Conservation (phyloP, 768 basidiomycete species). For the Macrolepiota fuliginosa region DNA sequence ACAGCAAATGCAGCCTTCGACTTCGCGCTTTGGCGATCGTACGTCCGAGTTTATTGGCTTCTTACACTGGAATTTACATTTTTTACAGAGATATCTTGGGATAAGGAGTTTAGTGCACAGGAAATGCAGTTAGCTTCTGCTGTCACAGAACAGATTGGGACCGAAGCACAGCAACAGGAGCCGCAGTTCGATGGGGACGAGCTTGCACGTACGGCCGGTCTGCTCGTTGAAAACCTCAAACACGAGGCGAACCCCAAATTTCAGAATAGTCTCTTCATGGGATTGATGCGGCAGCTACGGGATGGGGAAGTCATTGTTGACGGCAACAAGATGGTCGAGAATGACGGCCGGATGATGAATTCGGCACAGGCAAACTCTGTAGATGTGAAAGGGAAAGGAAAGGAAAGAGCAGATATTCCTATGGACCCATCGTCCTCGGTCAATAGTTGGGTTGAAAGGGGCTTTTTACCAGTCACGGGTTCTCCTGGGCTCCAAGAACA, state of each 20-base stretch:
- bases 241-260: conserved; percentile 83
- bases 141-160: conserved; percentile 20
- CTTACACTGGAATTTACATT: neutral
- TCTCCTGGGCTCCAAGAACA: conserved; percentile 7
- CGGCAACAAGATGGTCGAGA: conserved; percentile 74
- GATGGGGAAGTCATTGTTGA: conserved; percentile 78
- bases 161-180: conserved; percentile 15
- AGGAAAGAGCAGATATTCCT: conserved; percentile 25
- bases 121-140: conserved; percentile 37
- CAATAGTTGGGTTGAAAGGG: neutral
- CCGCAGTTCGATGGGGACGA: conserved; percentile 52
- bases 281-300: conserved; percentile 80
- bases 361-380: conserved; percentile 15
- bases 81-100: conserved; percentile 50
- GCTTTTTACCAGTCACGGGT: neutral
- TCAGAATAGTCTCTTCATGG: conserved; percentile 79
- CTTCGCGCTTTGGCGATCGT: conserved; percentile 36
- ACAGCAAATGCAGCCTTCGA: conserved; percentile 15
- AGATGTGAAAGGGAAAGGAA: conserved; percentile 72
- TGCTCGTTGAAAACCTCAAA: conserved; percentile 72
- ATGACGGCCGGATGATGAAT: conserved; percentile 30
- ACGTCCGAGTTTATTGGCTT: conserved; percentile 19
- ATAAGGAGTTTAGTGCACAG: conserved; percentile 61
- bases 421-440: conserved; percentile 20
- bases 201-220: conserved; percentile 76